Evolutionary conservation across 345 rosid species (phyloP).

Genomic region (Microcos paniculata): DNA sequence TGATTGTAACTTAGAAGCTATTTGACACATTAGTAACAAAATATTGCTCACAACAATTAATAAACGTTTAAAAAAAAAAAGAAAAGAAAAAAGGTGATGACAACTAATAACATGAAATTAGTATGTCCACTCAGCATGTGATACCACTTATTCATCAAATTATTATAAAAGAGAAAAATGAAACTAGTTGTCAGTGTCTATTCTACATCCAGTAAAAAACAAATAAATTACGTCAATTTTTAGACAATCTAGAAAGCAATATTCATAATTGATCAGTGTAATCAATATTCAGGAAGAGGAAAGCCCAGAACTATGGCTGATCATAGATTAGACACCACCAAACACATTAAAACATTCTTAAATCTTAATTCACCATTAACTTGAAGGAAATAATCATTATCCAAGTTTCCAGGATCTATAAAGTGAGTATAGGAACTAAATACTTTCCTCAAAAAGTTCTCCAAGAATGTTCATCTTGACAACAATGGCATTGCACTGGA

Average conservation of each 20-base stretch:
- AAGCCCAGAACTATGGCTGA: neutral
- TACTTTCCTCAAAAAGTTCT: constrained; percentile 5
- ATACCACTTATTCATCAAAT: neutral
- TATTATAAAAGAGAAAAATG: neutral
- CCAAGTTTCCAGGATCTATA: neutral
- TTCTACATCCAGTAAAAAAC: neutral
- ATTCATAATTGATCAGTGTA: neutral
- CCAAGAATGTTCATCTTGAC: neutral
- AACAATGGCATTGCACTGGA: constrained; percentile 9
- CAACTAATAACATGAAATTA: neutral
- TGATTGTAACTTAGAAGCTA: neutral
- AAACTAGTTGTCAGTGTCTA: neutral
- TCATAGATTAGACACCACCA: neutral
- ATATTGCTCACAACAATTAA: neutral
- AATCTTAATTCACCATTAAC: neutral
- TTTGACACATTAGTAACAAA: neutral
- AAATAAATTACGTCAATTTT: neutral
- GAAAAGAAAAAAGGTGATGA: neutral
- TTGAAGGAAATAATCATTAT: neutral
- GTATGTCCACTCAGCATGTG: neutral
- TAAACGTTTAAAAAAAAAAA: neutral
- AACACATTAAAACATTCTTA: neutral
- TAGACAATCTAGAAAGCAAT: neutral
- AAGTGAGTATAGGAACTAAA: neutral
- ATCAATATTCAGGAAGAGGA: neutral